Conservation (phyloP, 768 basidiomycete genomes). For the Dacryopinax spathularia region DNA sequence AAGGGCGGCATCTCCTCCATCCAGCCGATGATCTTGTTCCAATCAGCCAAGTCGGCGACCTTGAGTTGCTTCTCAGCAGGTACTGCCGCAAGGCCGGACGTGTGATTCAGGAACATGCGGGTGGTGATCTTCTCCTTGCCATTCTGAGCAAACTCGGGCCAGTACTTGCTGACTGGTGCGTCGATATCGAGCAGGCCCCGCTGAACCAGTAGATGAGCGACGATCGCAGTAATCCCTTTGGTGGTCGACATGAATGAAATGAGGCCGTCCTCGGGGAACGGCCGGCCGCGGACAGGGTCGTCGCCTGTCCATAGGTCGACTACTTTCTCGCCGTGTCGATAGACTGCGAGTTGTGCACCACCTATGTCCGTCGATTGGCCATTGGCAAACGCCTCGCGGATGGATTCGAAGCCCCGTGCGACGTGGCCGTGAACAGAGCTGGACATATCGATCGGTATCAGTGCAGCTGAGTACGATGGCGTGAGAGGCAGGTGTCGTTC, state of each 20-base stretch:
- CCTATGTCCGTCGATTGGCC: neutral
- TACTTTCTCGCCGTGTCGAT: neutral
- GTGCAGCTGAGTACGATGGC: no score
- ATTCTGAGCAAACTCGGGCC: neutral
- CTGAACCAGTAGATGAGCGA: neutral
- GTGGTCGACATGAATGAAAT: neutral
- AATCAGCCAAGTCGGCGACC: neutral
- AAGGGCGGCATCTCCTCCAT: neutral
- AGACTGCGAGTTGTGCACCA: neutral
- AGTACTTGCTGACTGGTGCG: neutral
- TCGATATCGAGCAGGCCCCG: neutral
- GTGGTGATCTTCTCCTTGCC: neutral
- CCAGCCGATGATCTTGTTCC: neutral
- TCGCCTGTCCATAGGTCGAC: neutral
- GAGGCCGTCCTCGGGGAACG: neutral
- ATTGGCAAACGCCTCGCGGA: neutral
- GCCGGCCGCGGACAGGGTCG: neutral
- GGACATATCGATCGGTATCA: no score
- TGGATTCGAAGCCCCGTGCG: neutral
- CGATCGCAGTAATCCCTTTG: neutral
- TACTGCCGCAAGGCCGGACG: neutral
- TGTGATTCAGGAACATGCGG: neutral
- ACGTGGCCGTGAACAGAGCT: no score
- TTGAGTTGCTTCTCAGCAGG: neutral
- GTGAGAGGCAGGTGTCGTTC: no score